Conservation (phyloP, 2,329 filamentous ascomycete genomes). For the Beauveria bassiana region DNA sequence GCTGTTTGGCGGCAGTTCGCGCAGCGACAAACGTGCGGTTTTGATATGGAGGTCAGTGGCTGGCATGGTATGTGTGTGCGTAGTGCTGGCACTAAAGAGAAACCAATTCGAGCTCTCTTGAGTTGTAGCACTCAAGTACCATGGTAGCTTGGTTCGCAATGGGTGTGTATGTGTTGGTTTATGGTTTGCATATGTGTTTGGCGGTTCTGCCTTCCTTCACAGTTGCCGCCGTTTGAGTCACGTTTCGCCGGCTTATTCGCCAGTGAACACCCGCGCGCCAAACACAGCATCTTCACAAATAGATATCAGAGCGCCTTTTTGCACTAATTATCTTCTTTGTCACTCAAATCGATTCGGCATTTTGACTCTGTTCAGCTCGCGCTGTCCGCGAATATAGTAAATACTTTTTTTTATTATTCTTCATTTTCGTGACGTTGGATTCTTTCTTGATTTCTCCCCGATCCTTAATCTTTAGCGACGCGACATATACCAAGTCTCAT, state of each 20-base stretch:
- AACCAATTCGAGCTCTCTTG: neutral
- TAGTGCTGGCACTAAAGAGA: neutral
- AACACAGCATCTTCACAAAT: neutral
- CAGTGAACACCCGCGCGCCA: neutral
- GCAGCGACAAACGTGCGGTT: neutral
- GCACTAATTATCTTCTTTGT: too few species aligned
- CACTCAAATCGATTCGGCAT: too few species aligned
- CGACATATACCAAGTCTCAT: too few species aligned
- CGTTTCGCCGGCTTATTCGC: neutral
- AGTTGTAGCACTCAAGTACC: neutral
- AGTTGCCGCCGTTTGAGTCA: neutral
- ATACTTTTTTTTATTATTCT: too few species aligned
- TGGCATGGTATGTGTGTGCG: neutral
- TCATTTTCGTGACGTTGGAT: too few species aligned
- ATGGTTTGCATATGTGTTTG: neutral
- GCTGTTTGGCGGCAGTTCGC: neutral
- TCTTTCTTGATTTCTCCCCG: too few species aligned
- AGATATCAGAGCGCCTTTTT: too few species aligned
- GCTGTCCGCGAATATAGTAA: too few species aligned
- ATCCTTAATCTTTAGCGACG: too few species aligned
- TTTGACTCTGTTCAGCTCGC: too few species aligned
- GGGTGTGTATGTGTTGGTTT: neutral
- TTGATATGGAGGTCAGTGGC: neutral
- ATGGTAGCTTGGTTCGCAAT: neutral
- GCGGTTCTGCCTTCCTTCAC: neutral